A percentile compares a stretch with the other conserved stretches of the same genome.
Evolutionary conservation across 176 grass and related monocot genomes (phyloP).

Genomic region (Cenchrus fungigraminus): DNA sequence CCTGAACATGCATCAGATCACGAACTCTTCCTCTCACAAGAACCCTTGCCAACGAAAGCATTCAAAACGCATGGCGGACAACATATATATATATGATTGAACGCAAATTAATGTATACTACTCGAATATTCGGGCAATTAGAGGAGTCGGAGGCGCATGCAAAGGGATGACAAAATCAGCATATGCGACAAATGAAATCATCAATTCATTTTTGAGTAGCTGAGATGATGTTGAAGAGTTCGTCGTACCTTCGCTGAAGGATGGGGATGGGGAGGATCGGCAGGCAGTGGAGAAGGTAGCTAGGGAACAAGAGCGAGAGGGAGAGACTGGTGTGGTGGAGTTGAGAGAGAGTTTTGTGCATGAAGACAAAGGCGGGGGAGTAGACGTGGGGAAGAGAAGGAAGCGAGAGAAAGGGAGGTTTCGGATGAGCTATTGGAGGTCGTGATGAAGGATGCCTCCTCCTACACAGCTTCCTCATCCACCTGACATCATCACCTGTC

Average conservation of each 20-base stretch:
- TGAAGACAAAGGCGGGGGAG: slow-evolving; percentile 50
- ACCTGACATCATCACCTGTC: slow-evolving; percentile 54
- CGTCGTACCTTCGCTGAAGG: slow-evolving; percentile 31
- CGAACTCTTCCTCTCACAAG: neutral
- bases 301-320: slow-evolving; percentile 40
- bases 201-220: neutral
- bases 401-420: slow-evolving; percentile 10
- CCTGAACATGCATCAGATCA: neutral
- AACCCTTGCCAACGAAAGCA: neutral
- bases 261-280: slow-evolving; percentile 1
- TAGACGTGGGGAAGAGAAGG: slow-evolving; percentile 23
- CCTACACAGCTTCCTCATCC: slow-evolving; percentile 81
- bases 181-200: neutral
- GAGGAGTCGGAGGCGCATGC: too few relatives aligned
- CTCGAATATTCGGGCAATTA: too few relatives aligned
- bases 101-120: neutral
- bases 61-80: neutral
- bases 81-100: neutral
- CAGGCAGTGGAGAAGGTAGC: slow-evolving; percentile 13
- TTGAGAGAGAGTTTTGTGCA: slow-evolving; percentile 28
- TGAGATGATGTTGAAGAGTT: neutral
- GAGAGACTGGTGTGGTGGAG: slow-evolving; percentile 24
- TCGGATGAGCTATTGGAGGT: slow-evolving; percentile 69
- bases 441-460: slow-evolving; percentile 51
- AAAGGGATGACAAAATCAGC: neutral